These are phyloP conservation scores for Phaeosphaeriaceae sp. DNA, from an alignment of 2,329 filamentous ascomycete genomes.

Conservation along the genomic window DNA sequence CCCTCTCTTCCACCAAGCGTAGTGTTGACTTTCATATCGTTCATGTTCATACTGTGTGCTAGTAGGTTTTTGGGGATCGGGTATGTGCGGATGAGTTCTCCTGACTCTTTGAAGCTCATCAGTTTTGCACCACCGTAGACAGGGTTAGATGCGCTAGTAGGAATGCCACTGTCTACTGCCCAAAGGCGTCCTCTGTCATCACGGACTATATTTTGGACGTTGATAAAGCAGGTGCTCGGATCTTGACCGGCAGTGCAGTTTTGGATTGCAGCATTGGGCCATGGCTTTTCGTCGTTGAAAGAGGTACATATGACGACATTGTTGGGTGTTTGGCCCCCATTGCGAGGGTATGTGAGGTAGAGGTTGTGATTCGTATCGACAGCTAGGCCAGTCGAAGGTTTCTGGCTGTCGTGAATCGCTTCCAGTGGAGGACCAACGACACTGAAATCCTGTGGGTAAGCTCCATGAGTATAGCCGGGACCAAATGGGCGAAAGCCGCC, in stretches of 20 bases:
- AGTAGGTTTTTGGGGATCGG: constrained; percentile 45
- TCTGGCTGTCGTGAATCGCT: constrained; percentile 47
- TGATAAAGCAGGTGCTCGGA: constrained; percentile 53
- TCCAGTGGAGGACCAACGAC: constrained; percentile 46
- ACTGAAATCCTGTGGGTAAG: constrained; percentile 44
- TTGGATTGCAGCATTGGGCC: constrained; percentile 50
- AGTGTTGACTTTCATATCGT: constrained; percentile 54
- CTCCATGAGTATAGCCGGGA: constrained; percentile 19
- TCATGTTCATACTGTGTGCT: constrained; percentile 48
- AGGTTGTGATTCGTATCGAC: constrained; percentile 47
- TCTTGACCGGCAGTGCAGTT: constrained; percentile 49
- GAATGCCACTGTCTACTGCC: constrained; percentile 52
- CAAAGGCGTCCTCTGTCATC: constrained; percentile 50
- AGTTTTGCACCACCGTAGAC: constrained; percentile 50
- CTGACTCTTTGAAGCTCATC: constrained; percentile 49
- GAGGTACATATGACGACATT: constrained; percentile 50
- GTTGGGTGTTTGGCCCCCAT: constrained; percentile 44
- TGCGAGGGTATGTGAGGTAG: constrained; percentile 53
- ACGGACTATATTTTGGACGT: constrained; percentile 54
- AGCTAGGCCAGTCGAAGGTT: constrained; percentile 49
- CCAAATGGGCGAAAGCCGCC: constrained; percentile 19
- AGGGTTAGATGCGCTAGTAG: constrained; percentile 36
- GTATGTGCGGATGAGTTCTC: constrained; percentile 46
- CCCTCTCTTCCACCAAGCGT: constrained; percentile 47
- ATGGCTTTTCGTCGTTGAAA: constrained; percentile 49